Conservation (phyloP, 106 monocot genomes). For the Hemerocallis citrina region DNA sequence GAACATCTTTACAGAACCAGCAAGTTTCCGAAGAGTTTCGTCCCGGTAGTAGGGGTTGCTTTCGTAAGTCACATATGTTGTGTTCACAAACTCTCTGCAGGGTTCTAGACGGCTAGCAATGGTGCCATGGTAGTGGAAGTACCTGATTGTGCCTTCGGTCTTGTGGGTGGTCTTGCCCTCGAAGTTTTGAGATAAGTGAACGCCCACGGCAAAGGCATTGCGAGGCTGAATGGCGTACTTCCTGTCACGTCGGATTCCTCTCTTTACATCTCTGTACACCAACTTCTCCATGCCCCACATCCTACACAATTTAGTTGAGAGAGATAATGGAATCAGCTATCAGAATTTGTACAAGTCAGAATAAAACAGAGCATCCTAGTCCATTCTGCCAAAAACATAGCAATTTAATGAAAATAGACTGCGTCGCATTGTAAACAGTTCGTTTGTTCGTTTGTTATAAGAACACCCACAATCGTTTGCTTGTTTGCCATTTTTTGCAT, state of each 20-base stretch:
- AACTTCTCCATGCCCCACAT: conserved; percentile 83
- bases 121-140: conserved; percentile 73
- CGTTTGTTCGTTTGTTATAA: too few relatives aligned
- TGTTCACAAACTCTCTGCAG: conserved; percentile 34
- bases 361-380: too few relatives aligned
- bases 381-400: too few relatives aligned
- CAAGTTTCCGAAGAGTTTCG: conserved; percentile 25
- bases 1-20: conserved; percentile 24
- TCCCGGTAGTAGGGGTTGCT: conserved; percentile 21
- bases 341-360: too few relatives aligned
- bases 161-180: conserved; percentile 38
- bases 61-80: conserved; percentile 8
- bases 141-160: conserved; percentile 38
- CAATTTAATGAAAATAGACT: too few relatives aligned
- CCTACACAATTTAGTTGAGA: conserved; percentile 16
- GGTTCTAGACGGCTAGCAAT: conserved; percentile 37
- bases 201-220: conserved; percentile 48
- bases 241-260: conserved; percentile 38
- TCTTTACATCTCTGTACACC: conserved; percentile 57
- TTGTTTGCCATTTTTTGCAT: too few relatives aligned
- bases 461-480: too few relatives aligned
- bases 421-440: too few relatives aligned
- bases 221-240: conserved; percentile 69
- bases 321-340: too few relatives aligned
- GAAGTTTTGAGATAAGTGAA: conserved; percentile 68